Conservation (phyloP, 1,139 yeast species). For the Pichia sp. region DNA sequence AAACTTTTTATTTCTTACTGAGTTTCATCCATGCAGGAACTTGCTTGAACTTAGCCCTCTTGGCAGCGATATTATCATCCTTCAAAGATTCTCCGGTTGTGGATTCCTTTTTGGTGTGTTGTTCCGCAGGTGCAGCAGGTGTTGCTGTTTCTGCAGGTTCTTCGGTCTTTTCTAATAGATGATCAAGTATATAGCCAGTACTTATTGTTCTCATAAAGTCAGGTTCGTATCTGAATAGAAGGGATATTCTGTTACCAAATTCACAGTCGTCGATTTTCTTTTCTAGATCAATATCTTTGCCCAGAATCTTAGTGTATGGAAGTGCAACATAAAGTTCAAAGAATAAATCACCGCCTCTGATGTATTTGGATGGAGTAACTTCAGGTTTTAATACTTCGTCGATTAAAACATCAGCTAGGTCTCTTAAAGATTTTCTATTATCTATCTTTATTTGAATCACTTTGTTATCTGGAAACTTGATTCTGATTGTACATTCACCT, state of each 20-base stretch:
- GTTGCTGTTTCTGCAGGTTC: background rate
- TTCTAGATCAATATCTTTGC: background rate
- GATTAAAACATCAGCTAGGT: constrained; percentile 13
- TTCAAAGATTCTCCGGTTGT: background rate
- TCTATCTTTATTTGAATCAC: constrained; percentile 26
- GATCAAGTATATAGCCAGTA: constrained; percentile 1
- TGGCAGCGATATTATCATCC: background rate
- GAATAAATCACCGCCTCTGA: background rate
- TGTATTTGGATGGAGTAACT: background rate
- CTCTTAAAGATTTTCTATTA: constrained; percentile 23
- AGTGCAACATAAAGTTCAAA: constrained; percentile 4
- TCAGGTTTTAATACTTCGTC: constrained; percentile 1
- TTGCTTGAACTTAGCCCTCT: constrained; percentile 2
- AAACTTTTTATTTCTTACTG: constrained; percentile 2
- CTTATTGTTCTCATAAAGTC: background rate
- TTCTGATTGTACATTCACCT: constrained; percentile 22
- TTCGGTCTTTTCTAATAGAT: constrained; percentile 1
- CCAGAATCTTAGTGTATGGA: constrained; percentile 1
- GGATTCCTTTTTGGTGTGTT: background rate
- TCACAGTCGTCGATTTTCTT: constrained; percentile 5
- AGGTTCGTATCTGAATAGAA: background rate
- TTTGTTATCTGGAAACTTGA: constrained; percentile 30
- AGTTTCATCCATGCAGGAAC: constrained; percentile 9
- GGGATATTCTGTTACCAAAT: constrained; percentile 7
- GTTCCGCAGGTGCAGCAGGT: background rate